Evolutionary conservation across 768 basidiomycete species (phyloP).

Genomic region (Serendipita sp.): DNA sequence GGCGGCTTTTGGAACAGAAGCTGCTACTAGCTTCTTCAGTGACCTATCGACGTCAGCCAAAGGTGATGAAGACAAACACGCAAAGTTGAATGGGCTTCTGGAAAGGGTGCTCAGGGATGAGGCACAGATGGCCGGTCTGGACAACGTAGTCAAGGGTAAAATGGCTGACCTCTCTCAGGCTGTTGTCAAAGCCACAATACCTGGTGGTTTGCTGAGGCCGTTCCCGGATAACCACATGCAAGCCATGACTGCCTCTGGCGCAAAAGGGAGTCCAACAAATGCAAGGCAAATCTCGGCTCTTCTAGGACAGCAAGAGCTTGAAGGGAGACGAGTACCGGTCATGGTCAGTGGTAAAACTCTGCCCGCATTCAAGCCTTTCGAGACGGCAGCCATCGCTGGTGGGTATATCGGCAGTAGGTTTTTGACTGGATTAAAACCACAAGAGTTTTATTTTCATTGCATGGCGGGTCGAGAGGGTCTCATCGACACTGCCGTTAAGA

Average conservation of each 20-base stretch:
- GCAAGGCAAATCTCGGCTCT: slow-evolving; percentile 96
- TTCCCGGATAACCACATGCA: slow-evolving; percentile 99
- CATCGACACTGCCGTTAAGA: slow-evolving; percentile 98
- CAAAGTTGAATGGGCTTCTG: slow-evolving; percentile 47
- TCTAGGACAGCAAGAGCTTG: slow-evolving; percentile 92
- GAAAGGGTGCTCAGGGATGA: slow-evolving; percentile 92
- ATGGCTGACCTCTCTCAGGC: slow-evolving; percentile 75
- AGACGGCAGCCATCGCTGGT: slow-evolving; percentile 95
- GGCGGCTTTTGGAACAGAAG: slow-evolving; percentile 61
- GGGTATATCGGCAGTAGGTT: slow-evolving; percentile 98
- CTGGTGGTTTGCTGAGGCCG: slow-evolving; percentile 69
- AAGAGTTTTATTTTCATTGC: slow-evolving; percentile 99
- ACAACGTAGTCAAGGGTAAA: slow-evolving; percentile 78
- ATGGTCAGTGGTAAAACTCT: slow-evolving; percentile 99
- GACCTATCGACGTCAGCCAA: slow-evolving; percentile 29
- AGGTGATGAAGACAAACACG: slow-evolving; percentile 29
- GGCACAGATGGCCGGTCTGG: slow-evolving; percentile 91
- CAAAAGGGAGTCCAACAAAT: slow-evolving; percentile 95
- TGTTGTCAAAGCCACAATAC: slow-evolving; percentile 77
- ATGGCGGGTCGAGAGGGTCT: slow-evolving; percentile 99
- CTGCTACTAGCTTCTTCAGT: slow-evolving; percentile 81
- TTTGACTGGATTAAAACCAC: slow-evolving; percentile 92
- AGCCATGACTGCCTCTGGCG: slow-evolving; percentile 93
- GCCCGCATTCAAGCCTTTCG: slow-evolving; percentile 91
- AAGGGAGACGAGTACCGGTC: slow-evolving; percentile 94